phyloP scores from a whole-genome alignment of 2,329 filamentous ascomycete genomes.

The Lasiodiplodia citricola region DNA sequence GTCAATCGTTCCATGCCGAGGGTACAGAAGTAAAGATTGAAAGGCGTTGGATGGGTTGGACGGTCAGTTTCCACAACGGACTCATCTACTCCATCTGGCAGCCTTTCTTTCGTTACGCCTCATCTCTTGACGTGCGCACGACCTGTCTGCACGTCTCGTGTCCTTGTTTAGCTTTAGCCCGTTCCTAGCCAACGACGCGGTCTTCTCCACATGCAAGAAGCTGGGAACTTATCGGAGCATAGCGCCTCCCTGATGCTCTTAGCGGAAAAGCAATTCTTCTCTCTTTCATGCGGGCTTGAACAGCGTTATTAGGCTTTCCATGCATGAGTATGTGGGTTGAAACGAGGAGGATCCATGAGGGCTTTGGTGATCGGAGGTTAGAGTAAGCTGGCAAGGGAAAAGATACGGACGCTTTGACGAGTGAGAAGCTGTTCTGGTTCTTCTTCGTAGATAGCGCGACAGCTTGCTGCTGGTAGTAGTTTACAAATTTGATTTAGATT shows the following conservation, averaged over 20 bases:
- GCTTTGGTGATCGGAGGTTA: neutral
- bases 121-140: neutral
- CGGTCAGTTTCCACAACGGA: too few species aligned
- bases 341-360: neutral
- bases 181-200: neutral
- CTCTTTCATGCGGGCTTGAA: slow-evolving; percentile 1
- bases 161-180: neutral
- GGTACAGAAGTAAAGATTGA: neutral
- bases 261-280: neutral
- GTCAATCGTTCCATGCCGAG: neutral
- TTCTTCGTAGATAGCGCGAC: neutral
- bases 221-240: neutral
- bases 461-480: neutral
- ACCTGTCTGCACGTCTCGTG: slow-evolving; percentile 1
- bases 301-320: neutral
- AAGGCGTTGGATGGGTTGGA: neutral
- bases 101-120: neutral
- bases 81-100: neutral
- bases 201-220: neutral
- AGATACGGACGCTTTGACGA: neutral
- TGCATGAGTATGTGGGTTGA: neutral
- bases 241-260: neutral
- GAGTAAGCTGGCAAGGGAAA: neutral
- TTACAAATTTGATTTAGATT: neutral
- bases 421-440: neutral